These are phyloP conservation scores for Aspergillus sclerotioniger DNA, from an alignment of 495 filamentous ascomycete species.

Conservation along the genomic window DNA sequence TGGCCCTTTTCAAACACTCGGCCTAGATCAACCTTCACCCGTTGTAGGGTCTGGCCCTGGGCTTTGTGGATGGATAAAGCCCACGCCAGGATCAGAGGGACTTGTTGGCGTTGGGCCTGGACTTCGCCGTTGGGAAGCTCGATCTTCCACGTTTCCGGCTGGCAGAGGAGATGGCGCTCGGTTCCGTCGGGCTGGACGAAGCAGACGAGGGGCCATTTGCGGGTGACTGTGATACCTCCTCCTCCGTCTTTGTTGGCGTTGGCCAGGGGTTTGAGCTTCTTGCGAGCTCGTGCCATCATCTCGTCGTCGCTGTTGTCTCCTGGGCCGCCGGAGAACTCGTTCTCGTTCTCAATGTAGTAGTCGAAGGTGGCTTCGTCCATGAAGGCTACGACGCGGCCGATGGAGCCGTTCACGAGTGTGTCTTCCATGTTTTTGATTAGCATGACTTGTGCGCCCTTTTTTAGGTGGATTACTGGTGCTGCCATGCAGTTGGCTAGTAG, in stretches of 20 bases:
- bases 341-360: slow-evolving; percentile 54
- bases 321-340: slow-evolving; percentile 46
- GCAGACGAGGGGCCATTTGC: slow-evolving; percentile 75
- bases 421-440: slow-evolving; percentile 99
- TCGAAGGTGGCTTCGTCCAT: slow-evolving; percentile 82
- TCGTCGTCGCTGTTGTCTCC: slow-evolving; percentile 44
- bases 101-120: slow-evolving; percentile 68
- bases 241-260: slow-evolving; percentile 38
- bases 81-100: slow-evolving; percentile 88
- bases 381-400: slow-evolving; percentile 82
- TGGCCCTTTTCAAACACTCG: slow-evolving; percentile 93
- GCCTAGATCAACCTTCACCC: slow-evolving; percentile 91
- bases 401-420: slow-evolving; percentile 85
- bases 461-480: slow-evolving; percentile 69
- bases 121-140: slow-evolving; percentile 94
- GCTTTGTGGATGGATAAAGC: slow-evolving; percentile 97
- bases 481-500: slow-evolving; percentile 91
- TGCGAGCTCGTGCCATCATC: slow-evolving; percentile 39
- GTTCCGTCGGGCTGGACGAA: slow-evolving; percentile 79
- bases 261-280: slow-evolving; percentile 48
- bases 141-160: slow-evolving; percentile 90
- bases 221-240: slow-evolving; percentile 27
- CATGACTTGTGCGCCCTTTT: slow-evolving; percentile 96
- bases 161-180: slow-evolving; percentile 72
- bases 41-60: slow-evolving; percentile 91